phyloP scores from a whole-genome alignment of 2,329 filamentous ascomycete genomes.

The Ophiocordyceps australis region DNA sequence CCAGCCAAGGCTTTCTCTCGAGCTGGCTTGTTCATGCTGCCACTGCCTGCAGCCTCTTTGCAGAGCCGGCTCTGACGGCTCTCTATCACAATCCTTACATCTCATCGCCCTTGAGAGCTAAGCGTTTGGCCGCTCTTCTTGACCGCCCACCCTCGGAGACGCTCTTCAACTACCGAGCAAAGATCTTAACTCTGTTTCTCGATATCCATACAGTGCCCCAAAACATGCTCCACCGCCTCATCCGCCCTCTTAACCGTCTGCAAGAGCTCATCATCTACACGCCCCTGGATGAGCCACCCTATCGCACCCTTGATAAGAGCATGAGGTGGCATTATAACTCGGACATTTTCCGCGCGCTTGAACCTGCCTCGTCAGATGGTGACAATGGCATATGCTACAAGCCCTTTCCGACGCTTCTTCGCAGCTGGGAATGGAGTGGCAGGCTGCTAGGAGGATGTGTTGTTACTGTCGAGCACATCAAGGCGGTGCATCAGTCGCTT shows the following conservation, averaged over 20 bases:
- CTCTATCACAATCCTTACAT: slow-evolving; percentile 56
- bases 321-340: slow-evolving; percentile 54
- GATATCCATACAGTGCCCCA: slow-evolving; percentile 47
- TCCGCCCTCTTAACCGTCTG: slow-evolving; percentile 48
- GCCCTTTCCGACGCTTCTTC: slow-evolving; percentile 16
- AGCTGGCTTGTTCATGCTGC: slow-evolving; percentile 50
- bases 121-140: slow-evolving; percentile 31
- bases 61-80: slow-evolving; percentile 54
- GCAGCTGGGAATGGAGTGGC: slow-evolving; percentile 44
- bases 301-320: slow-evolving; percentile 33
- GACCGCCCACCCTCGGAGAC: slow-evolving; percentile 29
- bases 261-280: slow-evolving; percentile 56
- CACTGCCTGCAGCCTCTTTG: slow-evolving; percentile 42
- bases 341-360: slow-evolving; percentile 46
- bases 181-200: slow-evolving; percentile 51
- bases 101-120: slow-evolving; percentile 23
- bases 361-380: slow-evolving; percentile 18
- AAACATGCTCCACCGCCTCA: slow-evolving; percentile 25
- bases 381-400: slow-evolving; percentile 10
- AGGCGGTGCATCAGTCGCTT: slow-evolving; percentile 30
- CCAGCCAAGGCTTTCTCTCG: slow-evolving; percentile 22
- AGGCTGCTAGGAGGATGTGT: slow-evolving; percentile 28
- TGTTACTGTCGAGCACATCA: slow-evolving; percentile 27
- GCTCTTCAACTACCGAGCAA: slow-evolving; percentile 46
- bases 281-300: slow-evolving; percentile 48